Conservation (phyloP, 352 stramenopile species). For the Peronosclerospora sorghi region DNA sequence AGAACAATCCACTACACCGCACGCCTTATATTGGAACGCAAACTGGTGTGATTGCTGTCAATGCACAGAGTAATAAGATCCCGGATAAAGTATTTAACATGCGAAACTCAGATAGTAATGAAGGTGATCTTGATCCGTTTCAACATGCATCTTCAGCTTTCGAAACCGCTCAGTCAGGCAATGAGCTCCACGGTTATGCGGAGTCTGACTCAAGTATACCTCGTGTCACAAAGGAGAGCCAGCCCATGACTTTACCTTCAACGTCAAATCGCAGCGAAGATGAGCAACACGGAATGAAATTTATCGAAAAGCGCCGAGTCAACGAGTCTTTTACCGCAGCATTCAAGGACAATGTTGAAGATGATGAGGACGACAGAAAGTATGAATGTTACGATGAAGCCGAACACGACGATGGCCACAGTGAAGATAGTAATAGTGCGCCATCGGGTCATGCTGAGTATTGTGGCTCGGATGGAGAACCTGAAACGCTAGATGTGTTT, state of each 20-base stretch:
- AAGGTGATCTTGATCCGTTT: neutral
- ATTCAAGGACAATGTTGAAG: slow-evolving; percentile 13
- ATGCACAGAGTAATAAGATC: neutral
- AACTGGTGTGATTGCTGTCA: neutral
- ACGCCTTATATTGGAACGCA: no score
- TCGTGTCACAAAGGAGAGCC: neutral
- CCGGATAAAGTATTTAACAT: neutral
- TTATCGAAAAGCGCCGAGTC: slow-evolving; percentile 18
- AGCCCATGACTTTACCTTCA: slow-evolving; percentile 8
- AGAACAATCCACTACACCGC: no score
- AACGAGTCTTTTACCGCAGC: slow-evolving; percentile 3
- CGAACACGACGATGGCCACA: slow-evolving; percentile 13
- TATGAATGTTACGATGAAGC: slow-evolving; percentile 16
- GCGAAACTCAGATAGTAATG: neutral
- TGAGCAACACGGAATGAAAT: slow-evolving; percentile 22
- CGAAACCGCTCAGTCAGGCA: neutral
- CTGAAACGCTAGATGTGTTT: slow-evolving; percentile 11
- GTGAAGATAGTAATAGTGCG: slow-evolving; percentile 12
- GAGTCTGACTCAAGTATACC: slow-evolving; percentile 5
- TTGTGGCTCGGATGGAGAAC: slow-evolving; percentile 14
- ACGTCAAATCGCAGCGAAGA: slow-evolving; percentile 20
- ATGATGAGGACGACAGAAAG: slow-evolving; percentile 17
- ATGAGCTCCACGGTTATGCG: slow-evolving; percentile 1
- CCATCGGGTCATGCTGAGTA: slow-evolving; percentile 4
- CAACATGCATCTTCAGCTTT: neutral